Evolutionary conservation across 176 grass and related monocot species (phyloP), one percentile per base, ranked within the genome.

Genomic region (Saccharum officinarum): DNA sequence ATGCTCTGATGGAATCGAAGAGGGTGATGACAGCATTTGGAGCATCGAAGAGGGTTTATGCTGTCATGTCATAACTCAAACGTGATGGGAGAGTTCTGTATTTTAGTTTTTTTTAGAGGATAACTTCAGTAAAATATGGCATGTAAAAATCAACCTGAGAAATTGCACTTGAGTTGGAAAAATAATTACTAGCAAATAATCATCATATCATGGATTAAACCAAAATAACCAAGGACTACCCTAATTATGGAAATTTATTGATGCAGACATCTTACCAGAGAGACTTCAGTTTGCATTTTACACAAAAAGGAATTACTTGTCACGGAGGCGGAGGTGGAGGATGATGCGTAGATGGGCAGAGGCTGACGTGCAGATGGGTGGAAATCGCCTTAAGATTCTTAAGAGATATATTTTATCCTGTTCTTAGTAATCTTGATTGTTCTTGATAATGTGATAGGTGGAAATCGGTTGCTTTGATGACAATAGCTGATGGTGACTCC

Each of bases 261-360:
- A 83, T 91, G 80, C 90, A 98, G 96, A 87, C 93, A 12, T 98
- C 96, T 67, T 98, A 91, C 59, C 80, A 93, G 60, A 94, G 93
- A 78, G 95, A 98, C 60, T 98, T 95, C 62, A 87, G 90, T 18
- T 72, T 95, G 85, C n/a, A n/a, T n/a, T n/a, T n/a, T n/a, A n/a
- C n/a, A n/a, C n/a, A n/a, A n/a, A n/a, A n/a, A n/a, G n/a, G n/a
- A n/a, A n/a, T n/a, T n/a, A n/a, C n/a, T n/a, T n/a, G n/a, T n/a
- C n/a, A n/a, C n/a, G n/a, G n/a, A n/a, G n/a, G n/a, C n/a, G n/a
- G n/a, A n/a, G n/a, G n/a, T n/a, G n/a, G n/a, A n/a, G n/a, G n/a
- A n/a, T n/a, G n/a, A n/a, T n/a, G n/a, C n/a, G n/a, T n/a, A n/a
- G n/a, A n/a, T n/a, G n/a, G n/a, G n/a, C n/a, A n/a, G n/a, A n/a